These are phyloP conservation scores for Lactifluus echinatus DNA, from an alignment of 768 basidiomycete species.

Conservation along the genomic window DNA sequence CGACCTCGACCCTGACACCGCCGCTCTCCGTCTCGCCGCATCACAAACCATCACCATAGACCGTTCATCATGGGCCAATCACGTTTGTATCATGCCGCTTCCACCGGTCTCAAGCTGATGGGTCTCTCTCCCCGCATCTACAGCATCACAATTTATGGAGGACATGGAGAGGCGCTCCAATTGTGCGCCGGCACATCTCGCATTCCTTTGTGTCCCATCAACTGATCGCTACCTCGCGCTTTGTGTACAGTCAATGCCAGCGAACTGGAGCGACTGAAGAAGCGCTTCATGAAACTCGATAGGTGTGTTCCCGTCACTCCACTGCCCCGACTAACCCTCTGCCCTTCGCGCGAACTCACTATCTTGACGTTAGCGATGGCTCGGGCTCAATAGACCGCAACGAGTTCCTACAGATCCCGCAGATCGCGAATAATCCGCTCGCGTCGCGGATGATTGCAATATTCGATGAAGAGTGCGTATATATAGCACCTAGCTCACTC, in stretches of 20 bases:
- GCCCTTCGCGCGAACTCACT: background rate
- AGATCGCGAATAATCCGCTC: conserved; percentile 95
- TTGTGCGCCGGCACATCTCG: conserved; percentile 50
- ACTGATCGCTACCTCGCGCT: background rate
- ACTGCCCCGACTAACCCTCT: background rate
- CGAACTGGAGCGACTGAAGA: conserved; percentile 93
- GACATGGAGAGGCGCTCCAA: conserved; percentile 97
- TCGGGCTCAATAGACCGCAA: conserved; percentile 98
- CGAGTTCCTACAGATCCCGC: conserved; percentile 97
- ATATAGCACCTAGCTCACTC: background rate
- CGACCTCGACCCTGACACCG: too few species aligned
- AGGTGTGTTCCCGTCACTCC: conserved; percentile 39
- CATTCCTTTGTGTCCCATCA: background rate
- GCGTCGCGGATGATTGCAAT: conserved; percentile 98
- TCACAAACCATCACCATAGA: background rate
- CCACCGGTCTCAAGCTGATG: background rate
- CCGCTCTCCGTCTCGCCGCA: too few species aligned
- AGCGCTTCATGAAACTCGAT: conserved; percentile 99
- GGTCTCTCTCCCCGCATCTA: background rate
- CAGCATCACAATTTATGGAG: conserved; percentile 92
- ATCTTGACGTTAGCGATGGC: conserved; percentile 58
- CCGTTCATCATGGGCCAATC: conserved; percentile 65
- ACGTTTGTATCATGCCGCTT: conserved; percentile 41
- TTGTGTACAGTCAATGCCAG: conserved; percentile 71
- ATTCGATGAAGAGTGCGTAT: conserved; percentile 94